A percentile compares a stretch with the other conserved stretches of the same genome.
Conservation (phyloP, 2,329 filamentous ascomycete species). For the Fusarium nisikadoi region DNA sequence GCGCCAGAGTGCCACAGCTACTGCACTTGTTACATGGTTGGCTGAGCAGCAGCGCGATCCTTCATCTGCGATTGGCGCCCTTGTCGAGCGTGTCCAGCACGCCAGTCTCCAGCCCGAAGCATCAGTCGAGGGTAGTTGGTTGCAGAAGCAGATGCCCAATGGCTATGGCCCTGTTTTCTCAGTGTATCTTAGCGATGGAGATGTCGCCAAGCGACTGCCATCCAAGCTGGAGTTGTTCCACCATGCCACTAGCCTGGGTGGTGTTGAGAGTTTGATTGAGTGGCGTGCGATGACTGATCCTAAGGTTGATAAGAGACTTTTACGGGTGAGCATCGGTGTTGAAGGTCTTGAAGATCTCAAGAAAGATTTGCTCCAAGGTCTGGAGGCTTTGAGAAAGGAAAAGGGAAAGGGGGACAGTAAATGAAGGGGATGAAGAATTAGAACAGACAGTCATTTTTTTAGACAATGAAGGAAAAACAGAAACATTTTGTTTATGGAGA, state of each 20-base stretch:
- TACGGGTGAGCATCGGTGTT: constrained; percentile 87
- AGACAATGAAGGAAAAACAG: not conserved
- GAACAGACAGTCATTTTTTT: not conserved
- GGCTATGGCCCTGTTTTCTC: constrained; percentile 92
- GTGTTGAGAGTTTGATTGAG: constrained; percentile 95
- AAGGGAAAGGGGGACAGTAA: not conserved
- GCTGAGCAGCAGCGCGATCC: constrained; percentile 56
- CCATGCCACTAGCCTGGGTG: constrained; percentile 92
- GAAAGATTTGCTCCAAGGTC: constrained; percentile 76
- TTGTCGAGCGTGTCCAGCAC: constrained; percentile 75
- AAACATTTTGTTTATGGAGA: not conserved
- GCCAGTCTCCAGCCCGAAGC: constrained; percentile 80
- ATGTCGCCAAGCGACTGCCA: constrained; percentile 75
- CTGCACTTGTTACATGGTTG: constrained; percentile 78
- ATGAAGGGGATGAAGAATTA: not conserved
- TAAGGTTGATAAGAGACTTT: constrained; percentile 74
- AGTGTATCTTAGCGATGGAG: constrained; percentile 70
- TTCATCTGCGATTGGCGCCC: constrained; percentile 57
- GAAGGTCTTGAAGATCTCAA: constrained; percentile 88
- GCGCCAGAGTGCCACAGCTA: constrained; percentile 78
- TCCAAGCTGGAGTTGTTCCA: constrained; percentile 86
- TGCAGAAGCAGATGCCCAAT: constrained; percentile 87
- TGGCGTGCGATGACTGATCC: constrained; percentile 92
- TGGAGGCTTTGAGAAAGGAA: constrained; percentile 61
- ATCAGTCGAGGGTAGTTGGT: constrained; percentile 71